Evolutionary conservation across 2,329 filamentous ascomycete species (phyloP), one percentile per base, ranked within the genome.

Genomic region (Colletotrichum costaricense): DNA sequence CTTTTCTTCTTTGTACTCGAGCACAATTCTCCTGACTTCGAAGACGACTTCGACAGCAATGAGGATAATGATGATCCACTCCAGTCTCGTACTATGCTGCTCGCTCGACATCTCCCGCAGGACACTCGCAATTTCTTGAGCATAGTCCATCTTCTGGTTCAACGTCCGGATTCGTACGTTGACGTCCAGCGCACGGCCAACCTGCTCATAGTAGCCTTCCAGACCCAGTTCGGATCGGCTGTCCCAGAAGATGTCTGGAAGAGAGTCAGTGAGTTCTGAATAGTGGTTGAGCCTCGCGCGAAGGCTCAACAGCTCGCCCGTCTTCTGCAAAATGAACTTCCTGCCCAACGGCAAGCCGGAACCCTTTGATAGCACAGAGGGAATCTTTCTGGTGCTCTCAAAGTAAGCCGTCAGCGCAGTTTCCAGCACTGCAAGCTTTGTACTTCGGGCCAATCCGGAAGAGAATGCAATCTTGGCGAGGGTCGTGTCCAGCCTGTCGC

Each of bases 111-210:
- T 92, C 82, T 98, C 95, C 71, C 97, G 88, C 74, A 98, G 84
- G 19, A 98, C 95, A 65, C 88, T 94, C 7, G 97, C 95, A 81
- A 98, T 98, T 82, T 98, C 96, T 79, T 97, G 94, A 1, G 96
- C 97, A 81, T 99, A 98, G 79, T 98, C 96, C 90, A 99, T 97
- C 85, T 97, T 97, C 84, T 97, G 94, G 81, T 99, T 99, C 77
- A 98, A 84, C 22, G 94, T 92, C 78, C 94, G 94, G 84, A 98
- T 98, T 63, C 97, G 90, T 30, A 97, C 94, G 42, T 94, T 94
- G 28, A 98, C 95, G 82, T 98, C 97, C 46, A 99, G 88, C 0
- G 95, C 95, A 67, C 93, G 91, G 54, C 96, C 95, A 54, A 98
- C 95, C 82, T 97, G 94, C 77, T 98, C 95, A 82, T 98, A 99